Percentiles rank a stretch among this genome's conserved stretches.
These are phyloP conservation scores for Marchantia polymorpha DNA, from an alignment of 225 moss, liverwort and hornwort species.

Conservation along the genomic window DNA sequence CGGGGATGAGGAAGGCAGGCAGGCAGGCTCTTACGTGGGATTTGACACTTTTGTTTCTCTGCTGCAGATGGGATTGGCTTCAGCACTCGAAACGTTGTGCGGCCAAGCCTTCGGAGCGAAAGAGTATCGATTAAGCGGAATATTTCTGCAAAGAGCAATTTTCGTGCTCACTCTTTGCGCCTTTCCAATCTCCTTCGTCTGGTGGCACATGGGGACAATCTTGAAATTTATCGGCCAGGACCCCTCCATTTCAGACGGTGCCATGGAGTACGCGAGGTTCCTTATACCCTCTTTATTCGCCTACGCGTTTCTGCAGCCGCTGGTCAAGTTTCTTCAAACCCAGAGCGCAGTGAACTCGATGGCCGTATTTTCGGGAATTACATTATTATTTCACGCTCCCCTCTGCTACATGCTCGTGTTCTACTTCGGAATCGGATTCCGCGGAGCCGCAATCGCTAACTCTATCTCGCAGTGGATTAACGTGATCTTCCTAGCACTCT, in stretches of 20 bases:
- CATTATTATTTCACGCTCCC: conserved; percentile 50
- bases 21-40: too few relatives aligned
- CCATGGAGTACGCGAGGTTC: conserved; percentile 46
- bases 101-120: conserved; percentile 81
- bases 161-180: conserved; percentile 34
- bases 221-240: conserved; percentile 55
- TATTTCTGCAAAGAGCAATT: conserved; percentile 59
- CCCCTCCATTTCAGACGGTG: conserved; percentile 44
- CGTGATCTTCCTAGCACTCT: conserved; percentile 39
- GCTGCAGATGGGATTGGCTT: conserved; percentile 50
- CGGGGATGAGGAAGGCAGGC: too few relatives aligned
- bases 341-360: conserved; percentile 67
- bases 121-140: conserved; percentile 61
- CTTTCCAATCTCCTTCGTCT: conserved; percentile 45
- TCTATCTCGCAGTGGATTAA: conserved; percentile 59
- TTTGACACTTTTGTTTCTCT: background rate
- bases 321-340: conserved; percentile 61
- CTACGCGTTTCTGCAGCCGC: conserved; percentile 49
- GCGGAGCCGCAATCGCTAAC: conserved; percentile 63
- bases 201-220: conserved; percentile 51
- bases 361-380: conserved; percentile 48
- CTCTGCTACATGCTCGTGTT: conserved; percentile 58
- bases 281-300: conserved; percentile 56
- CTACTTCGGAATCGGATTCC: conserved; percentile 50
- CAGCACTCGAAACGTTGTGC: conserved; percentile 72